Conservation (phyloP, 2,329 filamentous ascomycete genomes). For the Fonsecaea pugnacius region DNA sequence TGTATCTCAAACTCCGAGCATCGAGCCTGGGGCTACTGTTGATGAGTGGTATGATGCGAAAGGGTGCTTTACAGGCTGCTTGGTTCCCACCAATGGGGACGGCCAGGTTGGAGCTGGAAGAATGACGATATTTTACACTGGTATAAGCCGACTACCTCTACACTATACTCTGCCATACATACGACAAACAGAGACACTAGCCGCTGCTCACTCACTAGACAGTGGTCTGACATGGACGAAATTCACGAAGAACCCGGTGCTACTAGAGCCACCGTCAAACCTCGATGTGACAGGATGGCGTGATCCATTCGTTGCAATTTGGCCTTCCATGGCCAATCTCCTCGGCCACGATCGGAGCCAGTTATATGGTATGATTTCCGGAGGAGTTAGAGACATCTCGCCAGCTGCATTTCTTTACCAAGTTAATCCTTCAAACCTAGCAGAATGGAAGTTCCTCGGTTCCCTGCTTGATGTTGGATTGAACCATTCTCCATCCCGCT, state of each 20-base stretch:
- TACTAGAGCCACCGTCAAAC: slow-evolving; percentile 42
- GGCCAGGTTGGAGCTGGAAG: slow-evolving; percentile 33
- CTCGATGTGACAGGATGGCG: slow-evolving; percentile 49
- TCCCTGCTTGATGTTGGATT: slow-evolving; percentile 49
- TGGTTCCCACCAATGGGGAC: slow-evolving; percentile 40
- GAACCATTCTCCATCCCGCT: slow-evolving; percentile 48
- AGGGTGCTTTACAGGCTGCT: slow-evolving; percentile 52
- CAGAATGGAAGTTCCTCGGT: slow-evolving; percentile 53
- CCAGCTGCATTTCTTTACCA: slow-evolving; percentile 56
- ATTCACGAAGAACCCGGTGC: slow-evolving; percentile 45
- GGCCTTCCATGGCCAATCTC: slow-evolving; percentile 39
- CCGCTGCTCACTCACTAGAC: slow-evolving; percentile 46
- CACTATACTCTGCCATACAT: slow-evolving; percentile 48
- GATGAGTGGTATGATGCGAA: slow-evolving; percentile 45
- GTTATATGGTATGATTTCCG: slow-evolving; percentile 56
- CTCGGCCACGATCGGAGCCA: slow-evolving; percentile 23
- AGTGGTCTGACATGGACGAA: slow-evolving; percentile 47
- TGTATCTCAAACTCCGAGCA: slow-evolving; percentile 21
- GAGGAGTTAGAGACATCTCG: slow-evolving; percentile 49
- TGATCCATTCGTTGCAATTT: slow-evolving; percentile 47
- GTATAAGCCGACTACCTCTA: slow-evolving; percentile 47
- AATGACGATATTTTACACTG: slow-evolving; percentile 49
- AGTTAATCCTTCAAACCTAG: slow-evolving; percentile 47
- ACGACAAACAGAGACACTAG: slow-evolving; percentile 45
- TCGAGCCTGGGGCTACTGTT: slow-evolving; percentile 42